Conservation (phyloP, 306 rosid species). For the Corylus avellana region DNA sequence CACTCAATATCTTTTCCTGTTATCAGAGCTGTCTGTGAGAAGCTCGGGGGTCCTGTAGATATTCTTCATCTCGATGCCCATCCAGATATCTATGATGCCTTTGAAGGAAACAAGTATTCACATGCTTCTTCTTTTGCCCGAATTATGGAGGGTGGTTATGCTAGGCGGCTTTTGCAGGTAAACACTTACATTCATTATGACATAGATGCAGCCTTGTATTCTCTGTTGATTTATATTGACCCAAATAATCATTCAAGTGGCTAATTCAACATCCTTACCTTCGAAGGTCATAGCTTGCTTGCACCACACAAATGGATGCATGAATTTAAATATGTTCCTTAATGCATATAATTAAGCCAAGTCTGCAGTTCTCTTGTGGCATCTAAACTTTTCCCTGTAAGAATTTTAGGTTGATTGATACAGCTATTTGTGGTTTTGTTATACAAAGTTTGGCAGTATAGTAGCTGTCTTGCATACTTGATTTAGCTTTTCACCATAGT, state of each 20-base stretch:
- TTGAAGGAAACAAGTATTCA: slow-evolving; percentile 85
- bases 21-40: slow-evolving; percentile 84
- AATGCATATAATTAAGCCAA: background rate
- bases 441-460: background rate
- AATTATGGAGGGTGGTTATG: slow-evolving; percentile 95
- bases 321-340: background rate
- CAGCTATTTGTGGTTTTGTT: background rate
- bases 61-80: slow-evolving; percentile 98
- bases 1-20: slow-evolving; percentile 96
- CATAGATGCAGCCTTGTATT: slow-evolving; percentile 3
- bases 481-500: background rate
- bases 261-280: slow-evolving; percentile 1
- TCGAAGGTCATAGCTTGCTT: slow-evolving; percentile 5
- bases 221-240: background rate
- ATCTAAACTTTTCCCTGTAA: background rate
- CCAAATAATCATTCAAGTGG: background rate
- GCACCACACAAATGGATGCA: background rate
- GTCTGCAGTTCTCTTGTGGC: background rate
- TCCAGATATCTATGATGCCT: slow-evolving; percentile 80
- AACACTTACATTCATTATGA: slow-evolving; percentile 20
- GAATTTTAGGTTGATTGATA: background rate
- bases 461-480: background rate
- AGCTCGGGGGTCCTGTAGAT: slow-evolving; percentile 91
- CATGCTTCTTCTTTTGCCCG: slow-evolving; percentile 99
- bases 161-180: slow-evolving; percentile 91